Conservation (phyloP, 257 asterid genomes). For the Nicotiana benthamiana region DNA sequence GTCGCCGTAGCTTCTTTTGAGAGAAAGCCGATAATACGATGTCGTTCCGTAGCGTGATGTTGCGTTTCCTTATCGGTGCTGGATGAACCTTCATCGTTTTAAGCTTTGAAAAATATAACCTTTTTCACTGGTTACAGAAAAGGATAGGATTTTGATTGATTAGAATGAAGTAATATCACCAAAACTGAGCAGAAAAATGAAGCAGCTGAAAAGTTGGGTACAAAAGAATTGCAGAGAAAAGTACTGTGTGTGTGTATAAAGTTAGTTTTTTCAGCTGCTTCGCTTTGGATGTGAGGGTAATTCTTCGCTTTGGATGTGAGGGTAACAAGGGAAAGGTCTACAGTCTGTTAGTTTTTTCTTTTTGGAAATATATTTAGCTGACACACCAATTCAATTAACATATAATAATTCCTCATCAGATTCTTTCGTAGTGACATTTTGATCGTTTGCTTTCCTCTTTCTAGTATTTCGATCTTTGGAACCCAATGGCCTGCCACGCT, state of each 20-base stretch:
- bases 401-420: too few species aligned
- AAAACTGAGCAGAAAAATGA: neutral
- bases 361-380: too few species aligned
- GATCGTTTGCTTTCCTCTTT: too few species aligned
- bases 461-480: too few species aligned
- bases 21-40: constrained; percentile 45
- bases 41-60: constrained; percentile 33
- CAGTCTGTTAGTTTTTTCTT: too few species aligned
- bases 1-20: constrained; percentile 61
- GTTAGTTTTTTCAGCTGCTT: neutral
- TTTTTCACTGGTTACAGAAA: neutral
- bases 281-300: neutral
- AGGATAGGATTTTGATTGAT: neutral
- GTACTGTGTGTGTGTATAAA: neutral
- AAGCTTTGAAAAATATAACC: neutral
- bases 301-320: neutral
- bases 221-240: neutral
- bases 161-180: neutral
- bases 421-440: too few species aligned
- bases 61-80: constrained; percentile 26
- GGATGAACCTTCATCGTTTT: constrained; percentile 72
- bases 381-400: too few species aligned
- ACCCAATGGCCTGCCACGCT: too few species aligned
- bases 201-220: neutral
- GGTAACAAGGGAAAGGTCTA: too few species aligned